These are phyloP conservation scores for Rhodotorula sp. DNA, from an alignment of 1,284 basidiomycete species.

Conservation along the genomic window DNA sequence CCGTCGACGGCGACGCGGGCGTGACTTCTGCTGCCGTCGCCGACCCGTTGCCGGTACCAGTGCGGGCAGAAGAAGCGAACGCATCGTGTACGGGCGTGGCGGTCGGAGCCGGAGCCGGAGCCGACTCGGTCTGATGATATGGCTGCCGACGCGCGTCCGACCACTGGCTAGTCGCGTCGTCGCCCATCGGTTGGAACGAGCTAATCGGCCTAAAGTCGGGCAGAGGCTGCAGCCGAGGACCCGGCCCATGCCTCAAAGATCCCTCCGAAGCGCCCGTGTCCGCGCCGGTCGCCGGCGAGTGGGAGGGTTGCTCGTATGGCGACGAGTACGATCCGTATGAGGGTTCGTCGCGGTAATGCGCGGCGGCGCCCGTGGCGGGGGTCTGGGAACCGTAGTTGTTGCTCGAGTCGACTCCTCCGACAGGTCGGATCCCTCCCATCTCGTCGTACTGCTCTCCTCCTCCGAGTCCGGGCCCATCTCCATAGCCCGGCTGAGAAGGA, in stretches of 20 bases:
- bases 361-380: not conserved
- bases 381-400: constrained; percentile 1
- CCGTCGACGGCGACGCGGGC: not conserved
- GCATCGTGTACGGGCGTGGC: constrained; percentile 1
- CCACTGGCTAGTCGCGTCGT: not conserved
- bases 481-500: too few species aligned
- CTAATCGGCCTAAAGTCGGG: constrained; percentile 28
- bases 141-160: not conserved
- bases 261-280: not conserved
- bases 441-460: constrained; percentile 5
- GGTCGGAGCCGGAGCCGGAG: not conserved
- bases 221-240: constrained; percentile 28
- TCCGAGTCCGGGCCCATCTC: not conserved
- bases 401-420: not conserved
- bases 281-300: not conserved
- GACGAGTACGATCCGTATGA: constrained; percentile 2
- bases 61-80: not conserved
- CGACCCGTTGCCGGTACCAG: too few species aligned
- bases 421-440: not conserved
- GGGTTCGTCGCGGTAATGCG: not conserved
- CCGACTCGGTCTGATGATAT: not conserved
- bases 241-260: not conserved
- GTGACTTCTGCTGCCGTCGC: too few species aligned
- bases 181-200: constrained; percentile 2
- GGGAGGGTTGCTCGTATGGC: not conserved